These are phyloP conservation scores for Pycnococcus provasolii DNA, from an alignment of 139 green algal genomes.

Conservation along the genomic window DNA sequence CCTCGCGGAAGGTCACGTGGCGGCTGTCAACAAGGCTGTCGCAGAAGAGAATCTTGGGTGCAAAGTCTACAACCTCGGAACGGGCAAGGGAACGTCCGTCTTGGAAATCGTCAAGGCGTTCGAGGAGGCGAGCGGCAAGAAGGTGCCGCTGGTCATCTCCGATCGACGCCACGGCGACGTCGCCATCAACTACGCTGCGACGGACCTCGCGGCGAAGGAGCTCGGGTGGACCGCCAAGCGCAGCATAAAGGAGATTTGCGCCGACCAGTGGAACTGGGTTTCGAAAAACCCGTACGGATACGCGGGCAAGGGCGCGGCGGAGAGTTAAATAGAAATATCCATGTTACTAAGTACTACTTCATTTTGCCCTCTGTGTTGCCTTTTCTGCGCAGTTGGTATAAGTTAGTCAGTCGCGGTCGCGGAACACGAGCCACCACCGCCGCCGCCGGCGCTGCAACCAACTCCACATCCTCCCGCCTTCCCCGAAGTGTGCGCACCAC, in stretches of 20 bases:
- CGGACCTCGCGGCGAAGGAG: constrained; percentile 69
- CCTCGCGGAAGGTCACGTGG: constrained; percentile 65
- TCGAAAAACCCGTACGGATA: constrained; percentile 78
- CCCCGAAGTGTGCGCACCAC: too few species aligned
- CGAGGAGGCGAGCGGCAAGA: constrained; percentile 73
- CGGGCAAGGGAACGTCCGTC: constrained; percentile 74
- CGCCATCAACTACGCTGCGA: constrained; percentile 75
- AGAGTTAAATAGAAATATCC: too few species aligned
- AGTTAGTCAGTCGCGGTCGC: too few species aligned
- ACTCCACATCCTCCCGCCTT: too few species aligned
- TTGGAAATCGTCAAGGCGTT: constrained; percentile 93
- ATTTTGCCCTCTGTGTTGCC: too few species aligned
- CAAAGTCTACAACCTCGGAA: constrained; percentile 87
- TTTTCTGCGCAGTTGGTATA: too few species aligned
- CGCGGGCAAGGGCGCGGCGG: background rate
- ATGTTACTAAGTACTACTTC: too few species aligned
- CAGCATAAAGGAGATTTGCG: constrained; percentile 79
- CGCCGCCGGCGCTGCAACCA: too few species aligned
- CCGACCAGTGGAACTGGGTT: constrained; percentile 89
- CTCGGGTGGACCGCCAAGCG: constrained; percentile 77
- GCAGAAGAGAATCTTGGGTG: constrained; percentile 31
- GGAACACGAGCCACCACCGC: too few species aligned
- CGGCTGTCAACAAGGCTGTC: constrained; percentile 56
- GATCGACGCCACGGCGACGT: constrained; percentile 62
- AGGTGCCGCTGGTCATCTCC: constrained; percentile 36